Evolutionary conservation across 495 filamentous ascomycete genomes (phyloP), one percentile per base, ranked within the genome.

Genomic region (Daldinia vernicosa): DNA sequence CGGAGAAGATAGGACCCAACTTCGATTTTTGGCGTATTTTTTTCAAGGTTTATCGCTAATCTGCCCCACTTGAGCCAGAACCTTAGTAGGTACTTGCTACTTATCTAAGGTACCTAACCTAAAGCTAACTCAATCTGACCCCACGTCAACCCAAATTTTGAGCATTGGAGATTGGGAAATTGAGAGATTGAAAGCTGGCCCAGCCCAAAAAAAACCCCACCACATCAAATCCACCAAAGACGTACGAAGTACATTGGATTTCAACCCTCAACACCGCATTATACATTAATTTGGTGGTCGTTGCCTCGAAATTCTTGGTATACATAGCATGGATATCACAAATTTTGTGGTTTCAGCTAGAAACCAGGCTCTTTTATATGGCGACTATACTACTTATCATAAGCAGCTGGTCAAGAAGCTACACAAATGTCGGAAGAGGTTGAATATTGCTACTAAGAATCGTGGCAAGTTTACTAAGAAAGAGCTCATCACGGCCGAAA

Each of bases 331-430:
- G 95, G 94, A 98, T 62, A 91, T 98, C 77, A 98, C 95, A 19
- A 87, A 88, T 59, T 94, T 91, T 65, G 84, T 98, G 61, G 87
- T 92, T 74, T 87, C 89, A 47, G 86, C 88, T 43, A 83, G 94
- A 39, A 92, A 97, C 76, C 88, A 92, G 74, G 92, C 90, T 6
- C 87, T 97, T 47, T 86, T 97, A 7, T 88, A 93, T 33, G 95
- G 95, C 45, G 93, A 98, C 79, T 94, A 97, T 82, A 89, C 88
- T 79, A 90, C 90, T 30, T 98, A 98, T 78, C 89, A 92, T 61
- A 84, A 82, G 15, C 92, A 95, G 78, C 85, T 94, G 45, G 91
- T 92, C 59, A 89, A 91, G 74, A 91, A 92, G 74, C 82, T 98
- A 59, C 91, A 93, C 79, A 93, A 90, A 74, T 83, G 92, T 63